Percentiles rank a stretch among this genome's conserved stretches.
Conservation (phyloP, 352 stramenopile species). For the Globisporangium mamillatum region DNA sequence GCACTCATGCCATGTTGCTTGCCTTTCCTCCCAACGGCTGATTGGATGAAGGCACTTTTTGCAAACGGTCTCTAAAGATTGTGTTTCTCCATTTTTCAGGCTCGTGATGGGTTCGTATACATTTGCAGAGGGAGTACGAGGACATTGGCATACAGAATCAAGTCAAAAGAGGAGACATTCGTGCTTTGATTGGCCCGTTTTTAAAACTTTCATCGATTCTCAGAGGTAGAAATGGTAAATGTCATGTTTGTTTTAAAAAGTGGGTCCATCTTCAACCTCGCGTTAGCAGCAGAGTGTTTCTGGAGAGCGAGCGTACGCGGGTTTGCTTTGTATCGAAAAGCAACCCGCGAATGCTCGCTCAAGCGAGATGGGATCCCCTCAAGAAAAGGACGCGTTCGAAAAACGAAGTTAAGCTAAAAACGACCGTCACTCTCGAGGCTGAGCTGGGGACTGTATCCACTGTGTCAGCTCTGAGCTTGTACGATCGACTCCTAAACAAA, state of each 20-base stretch:
- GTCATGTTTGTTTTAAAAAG: neutral
- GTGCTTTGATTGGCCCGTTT: too few relatives aligned
- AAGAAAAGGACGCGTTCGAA: neutral
- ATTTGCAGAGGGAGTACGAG: too few relatives aligned
- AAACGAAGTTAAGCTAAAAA: too few relatives aligned
- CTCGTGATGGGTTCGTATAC: neutral
- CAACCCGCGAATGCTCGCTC: neutral
- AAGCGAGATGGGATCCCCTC: neutral
- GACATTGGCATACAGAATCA: too few relatives aligned
- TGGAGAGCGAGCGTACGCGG: neutral
- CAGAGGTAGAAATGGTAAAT: too few relatives aligned
- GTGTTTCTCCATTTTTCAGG: neutral
- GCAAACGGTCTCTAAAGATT: too few relatives aligned
- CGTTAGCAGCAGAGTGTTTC: neutral
- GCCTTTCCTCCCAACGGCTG: neutral
- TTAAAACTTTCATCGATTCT: too few relatives aligned
- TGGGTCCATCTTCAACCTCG: slow-evolving; percentile 9
- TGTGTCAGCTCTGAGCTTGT: neutral
- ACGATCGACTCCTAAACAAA: too few relatives aligned
- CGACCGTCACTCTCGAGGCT: neutral
- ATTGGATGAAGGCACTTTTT: neutral
- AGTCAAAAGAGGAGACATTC: too few relatives aligned
- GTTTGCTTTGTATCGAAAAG: neutral
- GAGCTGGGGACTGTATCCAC: neutral
- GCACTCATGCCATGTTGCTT: neutral